Evolutionary conservation across 768 basidiomycete genomes (phyloP).

Genomic region (Psilocybe sp.): DNA sequence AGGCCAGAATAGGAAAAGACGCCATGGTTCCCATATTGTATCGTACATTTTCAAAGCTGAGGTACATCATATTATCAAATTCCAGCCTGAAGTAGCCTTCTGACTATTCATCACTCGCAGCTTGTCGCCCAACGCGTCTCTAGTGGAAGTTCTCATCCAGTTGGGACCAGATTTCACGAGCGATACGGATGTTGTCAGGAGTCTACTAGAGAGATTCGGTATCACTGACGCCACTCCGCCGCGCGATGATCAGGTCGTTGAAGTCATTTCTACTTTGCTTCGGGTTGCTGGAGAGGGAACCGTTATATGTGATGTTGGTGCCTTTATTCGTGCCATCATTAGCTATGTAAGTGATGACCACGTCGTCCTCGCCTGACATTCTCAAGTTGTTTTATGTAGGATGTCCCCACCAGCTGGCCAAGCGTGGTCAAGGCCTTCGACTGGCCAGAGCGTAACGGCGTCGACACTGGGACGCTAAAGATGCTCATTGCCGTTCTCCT

Average conservation of each 20-base stretch:
- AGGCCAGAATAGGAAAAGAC: constrained; percentile 80
- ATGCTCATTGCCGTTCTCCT: constrained; percentile 85
- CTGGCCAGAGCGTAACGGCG: constrained; percentile 75
- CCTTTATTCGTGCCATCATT: constrained; percentile 68
- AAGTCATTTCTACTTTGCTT: constrained; percentile 66
- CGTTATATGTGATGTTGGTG: constrained; percentile 68
- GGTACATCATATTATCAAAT: constrained; percentile 38
- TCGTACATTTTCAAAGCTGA: constrained; percentile 70
- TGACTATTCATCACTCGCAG: constrained; percentile 32
- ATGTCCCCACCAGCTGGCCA: constrained; percentile 72
- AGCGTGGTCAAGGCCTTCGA: constrained; percentile 85
- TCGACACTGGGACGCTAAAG: constrained; percentile 87
- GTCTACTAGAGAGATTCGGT: constrained; percentile 71
- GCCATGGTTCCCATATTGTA: constrained; percentile 71
- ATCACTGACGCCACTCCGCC: constrained; percentile 72
- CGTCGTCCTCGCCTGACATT: not conserved
- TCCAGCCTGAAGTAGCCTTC: constrained; percentile 10
- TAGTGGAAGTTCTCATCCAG: constrained; percentile 74
- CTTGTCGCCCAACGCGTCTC: constrained; percentile 60
- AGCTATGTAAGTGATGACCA: constrained; percentile 59
- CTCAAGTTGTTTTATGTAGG: constrained; percentile 36
- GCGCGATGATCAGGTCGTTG: constrained; percentile 65
- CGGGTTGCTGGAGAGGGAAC: constrained; percentile 73
- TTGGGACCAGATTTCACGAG: constrained; percentile 78
- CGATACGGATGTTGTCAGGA: constrained; percentile 68